These are phyloP conservation scores for Irpex sp. DNA, from an alignment of 1,284 basidiomycete genomes.

Conservation along the genomic window DNA sequence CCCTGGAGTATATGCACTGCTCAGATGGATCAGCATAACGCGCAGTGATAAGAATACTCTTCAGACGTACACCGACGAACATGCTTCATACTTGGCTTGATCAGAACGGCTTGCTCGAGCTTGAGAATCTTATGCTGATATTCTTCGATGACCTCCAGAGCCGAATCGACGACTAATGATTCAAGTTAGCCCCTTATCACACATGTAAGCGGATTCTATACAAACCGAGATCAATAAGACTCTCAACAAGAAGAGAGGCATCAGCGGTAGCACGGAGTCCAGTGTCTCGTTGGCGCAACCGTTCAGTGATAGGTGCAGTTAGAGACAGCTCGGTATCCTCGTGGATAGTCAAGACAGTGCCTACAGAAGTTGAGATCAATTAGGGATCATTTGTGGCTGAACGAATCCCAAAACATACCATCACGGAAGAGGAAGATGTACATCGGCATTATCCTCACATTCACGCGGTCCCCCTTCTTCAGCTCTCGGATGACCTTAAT, in stretches of 20 bases:
- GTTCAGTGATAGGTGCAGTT: conserved; percentile 50
- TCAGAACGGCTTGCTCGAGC: conserved; percentile 55
- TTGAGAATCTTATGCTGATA: conserved; percentile 59
- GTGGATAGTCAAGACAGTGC: conserved; percentile 61
- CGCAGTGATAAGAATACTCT: not conserved
- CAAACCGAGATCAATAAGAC: conserved; percentile 58
- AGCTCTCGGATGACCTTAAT: conserved; percentile 41
- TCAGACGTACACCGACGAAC: conserved; percentile 49
- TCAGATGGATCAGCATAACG: not conserved
- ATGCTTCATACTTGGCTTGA: conserved; percentile 55
- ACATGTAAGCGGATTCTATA: conserved; percentile 6
- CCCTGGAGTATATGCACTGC: conserved; percentile 69
- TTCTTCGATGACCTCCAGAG: conserved; percentile 62
- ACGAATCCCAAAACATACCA: conserved; percentile 32
- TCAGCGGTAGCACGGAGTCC: conserved; percentile 57
- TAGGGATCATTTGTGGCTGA: not conserved
- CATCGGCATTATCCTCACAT: conserved; percentile 56
- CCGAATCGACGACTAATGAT: conserved; percentile 55
- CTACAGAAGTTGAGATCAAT: conserved; percentile 25
- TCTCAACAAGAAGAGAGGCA: conserved; percentile 57
- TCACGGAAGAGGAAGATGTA: conserved; percentile 64
- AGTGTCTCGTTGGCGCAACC: conserved; percentile 54
- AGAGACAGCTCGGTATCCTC: conserved; percentile 41
- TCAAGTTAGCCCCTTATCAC: not conserved
- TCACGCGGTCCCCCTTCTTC: conserved; percentile 57